A percentile compares a stretch with the other conserved stretches of the same genome.
phyloP scores from a whole-genome alignment of 2,329 filamentous ascomycete species.

The Penicillium olsonii region DNA sequence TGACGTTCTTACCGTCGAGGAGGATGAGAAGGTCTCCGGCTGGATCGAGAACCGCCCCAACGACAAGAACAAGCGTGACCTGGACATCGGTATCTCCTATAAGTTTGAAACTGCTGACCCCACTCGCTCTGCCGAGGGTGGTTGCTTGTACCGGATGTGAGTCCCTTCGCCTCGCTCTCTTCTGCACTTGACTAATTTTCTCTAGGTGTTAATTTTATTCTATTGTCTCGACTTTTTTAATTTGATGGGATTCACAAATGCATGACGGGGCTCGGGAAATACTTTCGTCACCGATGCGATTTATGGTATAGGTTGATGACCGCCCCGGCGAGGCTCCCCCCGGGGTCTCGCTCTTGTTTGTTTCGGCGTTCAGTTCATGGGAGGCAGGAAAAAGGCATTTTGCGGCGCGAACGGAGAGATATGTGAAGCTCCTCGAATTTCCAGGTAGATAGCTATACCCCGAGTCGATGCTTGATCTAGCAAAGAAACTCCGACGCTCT shows the following conservation, averaged over 20 bases:
- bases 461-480: conserved; percentile 52
- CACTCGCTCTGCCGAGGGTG: conserved; percentile 67
- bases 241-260: conserved; percentile 17
- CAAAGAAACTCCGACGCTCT: conserved; percentile 40
- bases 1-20: conserved; percentile 87
- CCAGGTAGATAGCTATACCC: conserved; percentile 49
- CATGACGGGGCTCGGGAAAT: conserved; percentile 20
- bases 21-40: conserved; percentile 77
- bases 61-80: conserved; percentile 87
- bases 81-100: conserved; percentile 89
- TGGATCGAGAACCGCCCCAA: conserved; percentile 82
- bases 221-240: conserved; percentile 13
- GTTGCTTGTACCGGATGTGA: conserved; percentile 75
- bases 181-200: conserved; percentile 4
- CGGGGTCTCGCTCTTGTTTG: conserved; percentile 37
- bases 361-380: conserved; percentile 28
- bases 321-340: conserved; percentile 26
- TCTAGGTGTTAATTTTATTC: conserved; percentile 26
- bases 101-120: conserved; percentile 74
- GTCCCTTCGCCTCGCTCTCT: conserved; percentile 15
- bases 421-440: conserved; percentile 51
- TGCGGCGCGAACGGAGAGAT: conserved; percentile 43
- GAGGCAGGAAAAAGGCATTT: conserved; percentile 43
- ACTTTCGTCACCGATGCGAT: conserved; percentile 23
- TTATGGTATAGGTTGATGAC: conserved; percentile 33